Evolutionary conservation across 192 early-diverging fungal genomes (phyloP), one percentile per base, ranked within the genome.

Genomic region (Backusella sp.): DNA sequence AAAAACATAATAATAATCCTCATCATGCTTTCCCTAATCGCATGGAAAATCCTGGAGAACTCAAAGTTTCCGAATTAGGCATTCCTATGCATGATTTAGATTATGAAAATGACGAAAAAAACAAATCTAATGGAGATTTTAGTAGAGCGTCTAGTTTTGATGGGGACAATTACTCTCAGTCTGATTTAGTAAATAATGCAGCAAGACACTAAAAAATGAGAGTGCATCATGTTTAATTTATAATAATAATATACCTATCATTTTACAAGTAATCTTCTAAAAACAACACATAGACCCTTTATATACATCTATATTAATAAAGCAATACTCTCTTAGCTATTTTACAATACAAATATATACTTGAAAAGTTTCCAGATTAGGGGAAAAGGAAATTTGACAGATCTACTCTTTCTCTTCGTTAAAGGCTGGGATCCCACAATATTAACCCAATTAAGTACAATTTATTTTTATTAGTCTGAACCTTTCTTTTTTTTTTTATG

Each of bases 31-130:
- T 41, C 23, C 21, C 36, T 14, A 23, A 21, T 37, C 56, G 26
- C 8, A 41, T 37, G n/a, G 68, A 35, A 3, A 37, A 69, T 26
- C 37, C 35, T 23, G 37, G 68, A 39, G 35, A 69, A 11, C n/a
- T 69, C 3, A 69, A 41, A 69, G n/a, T 69, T 7, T 21, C 68
- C 3, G 35, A 35, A 23, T n/a, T 37, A 11, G 68, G 68, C 4
- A 69, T 69, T 23, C 68, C 68, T 0, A 37, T 69, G 34, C n/a
- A 69, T n/a, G 68, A 69, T 69, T 62, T 62, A 12, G 68, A 69
- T 15, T 69, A 39, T 23, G 34, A 4, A 23, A 23, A 41, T n/a
- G 35, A 68, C 9, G 35, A 69, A 23, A 69, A 69, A 21, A 21
- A 11, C 35, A 26, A 62, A 28, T 62, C 56, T 12, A 28, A 62